Conservation (phyloP, 1,284 basidiomycete genomes). For the Marasmius fiardii region DNA sequence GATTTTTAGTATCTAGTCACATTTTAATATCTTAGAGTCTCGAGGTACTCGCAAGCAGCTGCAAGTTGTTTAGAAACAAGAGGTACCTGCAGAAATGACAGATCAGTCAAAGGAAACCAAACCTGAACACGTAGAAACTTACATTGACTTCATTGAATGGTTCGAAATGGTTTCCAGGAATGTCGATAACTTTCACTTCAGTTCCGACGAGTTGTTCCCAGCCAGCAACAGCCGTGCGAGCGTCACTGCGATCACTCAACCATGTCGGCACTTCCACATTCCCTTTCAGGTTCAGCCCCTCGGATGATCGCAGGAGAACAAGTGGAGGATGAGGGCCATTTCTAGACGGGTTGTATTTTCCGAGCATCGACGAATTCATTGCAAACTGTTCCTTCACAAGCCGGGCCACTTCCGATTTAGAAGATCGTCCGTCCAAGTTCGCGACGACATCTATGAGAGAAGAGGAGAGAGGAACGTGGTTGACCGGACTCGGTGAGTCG, state of each 20-base stretch:
- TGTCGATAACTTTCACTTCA: slow-evolving; percentile 43
- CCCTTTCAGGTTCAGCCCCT: slow-evolving; percentile 33
- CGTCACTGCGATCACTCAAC: slow-evolving; percentile 45
- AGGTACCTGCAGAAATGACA: neutral
- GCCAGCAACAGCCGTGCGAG: slow-evolving; percentile 28
- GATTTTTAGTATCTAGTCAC: too few relatives aligned
- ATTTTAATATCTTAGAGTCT: too few relatives aligned
- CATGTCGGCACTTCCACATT: slow-evolving; percentile 37
- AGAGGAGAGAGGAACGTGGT: slow-evolving; percentile 45
- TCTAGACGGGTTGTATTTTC: slow-evolving; percentile 12
- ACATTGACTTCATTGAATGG: slow-evolving; percentile 54
- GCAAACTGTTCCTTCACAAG: slow-evolving; percentile 16
- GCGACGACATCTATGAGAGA: slow-evolving; percentile 41
- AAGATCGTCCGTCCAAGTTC: slow-evolving; percentile 19
- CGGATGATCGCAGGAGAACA: slow-evolving; percentile 41
- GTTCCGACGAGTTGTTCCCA: slow-evolving; percentile 46
- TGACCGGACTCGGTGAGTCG: slow-evolving; percentile 57
- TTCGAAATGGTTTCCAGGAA: slow-evolving; percentile 67
- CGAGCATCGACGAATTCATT: slow-evolving; percentile 14
- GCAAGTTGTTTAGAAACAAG: too few relatives aligned
- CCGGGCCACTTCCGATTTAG: slow-evolving; percentile 11
- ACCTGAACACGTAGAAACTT: slow-evolving; percentile 22
- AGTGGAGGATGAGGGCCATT: slow-evolving; percentile 27
- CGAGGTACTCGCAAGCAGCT: too few relatives aligned
- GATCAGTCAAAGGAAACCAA: too few relatives aligned